Base-by-base conservation (phyloP, 768 basidiomycete genomes). In the Lentinula boryana region DNA sequence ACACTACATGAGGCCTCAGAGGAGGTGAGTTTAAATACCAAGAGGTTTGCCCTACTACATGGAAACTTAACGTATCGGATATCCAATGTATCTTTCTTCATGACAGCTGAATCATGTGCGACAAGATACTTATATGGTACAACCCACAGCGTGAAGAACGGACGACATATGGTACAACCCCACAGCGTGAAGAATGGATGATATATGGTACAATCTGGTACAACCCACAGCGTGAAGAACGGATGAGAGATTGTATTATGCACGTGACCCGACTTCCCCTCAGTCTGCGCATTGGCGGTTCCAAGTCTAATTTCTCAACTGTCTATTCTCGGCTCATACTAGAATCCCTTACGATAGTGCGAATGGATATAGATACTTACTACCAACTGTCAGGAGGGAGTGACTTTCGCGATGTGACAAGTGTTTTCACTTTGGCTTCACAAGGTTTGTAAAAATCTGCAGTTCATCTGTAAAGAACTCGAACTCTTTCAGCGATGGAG, bases 331-430 rank as follows among this genome's bases (percentile, higher is more conserved):
- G 27, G 27, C 3, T 27, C 27, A 27, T 27, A 27, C 3, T 27
- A 0, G 27, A 27, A 27, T 27, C 3, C 3, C 3, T 3, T 27
- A 27, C 27, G 27, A 27, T 4, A 27, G 27, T 27, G 27, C 27
- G 27, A 27, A 49, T 49, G 23, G 23, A 51, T 31, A 33, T 51
- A 13, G 50, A 13, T 33, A 21, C 31, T n/a, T 9, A n/a, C 32
- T 31, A 51, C 50, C 10, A 6, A 16, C 16, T 9, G 9, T 88
- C 89, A 46, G 88, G 85, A 33, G 84, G 80, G 5, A 77, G 83
- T 65, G 73, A 77, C 62, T 91, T 88, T 62, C 69, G 77, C 40
- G 87, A 93, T 72, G 83, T 89, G 36, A 86, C 84, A 4, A 71
- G 72, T 44, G 60, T 86, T 62, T 87, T 93, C 62, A 69, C 68